phyloP scores from a whole-genome alignment of 495 filamentous ascomycete species.

The Hypoxylon lenormandii region DNA sequence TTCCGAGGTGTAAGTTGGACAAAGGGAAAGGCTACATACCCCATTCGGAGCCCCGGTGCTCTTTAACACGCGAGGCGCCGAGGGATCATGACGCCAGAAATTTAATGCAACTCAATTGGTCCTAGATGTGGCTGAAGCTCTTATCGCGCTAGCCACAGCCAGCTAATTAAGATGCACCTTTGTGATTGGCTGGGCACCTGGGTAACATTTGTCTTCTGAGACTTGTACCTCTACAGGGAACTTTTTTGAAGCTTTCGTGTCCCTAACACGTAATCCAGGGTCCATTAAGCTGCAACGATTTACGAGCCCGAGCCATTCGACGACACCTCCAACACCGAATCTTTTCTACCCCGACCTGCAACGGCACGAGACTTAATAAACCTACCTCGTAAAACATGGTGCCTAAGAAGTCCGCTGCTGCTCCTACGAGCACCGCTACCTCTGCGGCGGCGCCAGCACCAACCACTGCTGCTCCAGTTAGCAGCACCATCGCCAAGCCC shows the following conservation, averaged over 20 bases:
- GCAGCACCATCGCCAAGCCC: constrained; percentile 28
- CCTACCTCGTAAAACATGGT: constrained; percentile 39
- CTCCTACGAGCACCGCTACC: constrained; percentile 11
- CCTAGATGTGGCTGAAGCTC: constrained; percentile 48
- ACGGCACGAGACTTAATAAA: background rate
- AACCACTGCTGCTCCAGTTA: constrained; percentile 16
- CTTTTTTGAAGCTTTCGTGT: constrained; percentile 53
- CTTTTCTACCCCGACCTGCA: background rate
- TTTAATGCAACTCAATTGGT: background rate
- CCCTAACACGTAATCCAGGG: constrained; percentile 46
- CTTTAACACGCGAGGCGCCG: constrained; percentile 26
- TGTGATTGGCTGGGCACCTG: constrained; percentile 41
- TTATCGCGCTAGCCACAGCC: constrained; percentile 38
- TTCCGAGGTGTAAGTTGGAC: constrained; percentile 20
- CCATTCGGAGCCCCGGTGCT: constrained; percentile 35
- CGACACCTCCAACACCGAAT: constrained; percentile 8
- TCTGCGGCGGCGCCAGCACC: constrained; percentile 12
- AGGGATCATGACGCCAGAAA: constrained; percentile 24
- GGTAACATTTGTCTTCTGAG: background rate
- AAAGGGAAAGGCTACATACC: constrained; percentile 19
- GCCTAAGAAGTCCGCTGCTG: constrained; percentile 44
- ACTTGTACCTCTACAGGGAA: constrained; percentile 6
- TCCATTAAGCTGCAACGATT: constrained; percentile 22
- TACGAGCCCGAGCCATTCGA: constrained; percentile 19
- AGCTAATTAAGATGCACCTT: constrained; percentile 9